Percentiles rank a stretch among this genome's conserved stretches.
Conservation (phyloP, 148 eudicot genomes). For the Polygonum maritimum region DNA sequence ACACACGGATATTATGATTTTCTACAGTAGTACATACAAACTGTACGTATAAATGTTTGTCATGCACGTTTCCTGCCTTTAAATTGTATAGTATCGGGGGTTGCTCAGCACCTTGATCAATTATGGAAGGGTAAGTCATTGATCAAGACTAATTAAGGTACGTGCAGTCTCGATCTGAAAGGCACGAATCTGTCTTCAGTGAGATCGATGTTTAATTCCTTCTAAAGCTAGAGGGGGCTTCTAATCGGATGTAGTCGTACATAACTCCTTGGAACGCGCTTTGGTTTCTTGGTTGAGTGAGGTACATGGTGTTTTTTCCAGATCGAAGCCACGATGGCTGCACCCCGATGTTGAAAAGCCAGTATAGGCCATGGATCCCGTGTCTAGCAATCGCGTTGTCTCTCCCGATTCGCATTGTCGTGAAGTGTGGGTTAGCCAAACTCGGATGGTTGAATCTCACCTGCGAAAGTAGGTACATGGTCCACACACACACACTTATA, state of each 20-base stretch:
- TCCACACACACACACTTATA: too few relatives aligned
- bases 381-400: slow-evolving; percentile 12
- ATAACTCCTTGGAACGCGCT: slow-evolving; percentile 3
- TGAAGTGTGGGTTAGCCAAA: neutral
- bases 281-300: neutral
- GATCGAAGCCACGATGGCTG: neutral
- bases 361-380: slow-evolving; percentile 7
- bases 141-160: neutral
- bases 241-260: slow-evolving; percentile 11
- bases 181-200: neutral
- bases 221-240: neutral
- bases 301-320: neutral
- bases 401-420: slow-evolving; percentile 1
- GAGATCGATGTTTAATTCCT: neutral
- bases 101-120: neutral
- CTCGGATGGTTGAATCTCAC: neutral
- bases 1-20: neutral
- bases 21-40: neutral
- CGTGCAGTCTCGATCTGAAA: neutral
- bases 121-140: neutral
- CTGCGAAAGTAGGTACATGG: neutral
- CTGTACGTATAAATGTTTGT: neutral
- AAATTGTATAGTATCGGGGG: neutral
- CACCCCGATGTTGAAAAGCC: slow-evolving; percentile 3
- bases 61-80: neutral